Conservation (phyloP, 768 basidiomycete species). For the Russula sp. region DNA sequence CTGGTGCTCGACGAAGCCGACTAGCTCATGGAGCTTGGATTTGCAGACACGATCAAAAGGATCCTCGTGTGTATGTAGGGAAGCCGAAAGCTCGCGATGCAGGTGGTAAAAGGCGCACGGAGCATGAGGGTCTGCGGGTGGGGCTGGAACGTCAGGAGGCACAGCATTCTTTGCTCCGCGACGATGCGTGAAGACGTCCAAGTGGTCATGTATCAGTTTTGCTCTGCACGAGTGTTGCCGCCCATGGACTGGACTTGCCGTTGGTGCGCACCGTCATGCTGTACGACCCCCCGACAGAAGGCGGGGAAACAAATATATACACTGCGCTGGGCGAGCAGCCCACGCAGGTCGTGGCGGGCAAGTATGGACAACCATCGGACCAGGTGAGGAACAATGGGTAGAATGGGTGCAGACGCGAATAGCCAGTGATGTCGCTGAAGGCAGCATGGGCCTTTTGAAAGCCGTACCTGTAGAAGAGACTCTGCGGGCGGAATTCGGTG, state of each 20-base stretch:
- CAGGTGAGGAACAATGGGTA: conserved; percentile 85
- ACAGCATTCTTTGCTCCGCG: conserved; percentile 92
- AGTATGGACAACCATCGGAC: conserved; percentile 87
- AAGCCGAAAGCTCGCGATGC: conserved; percentile 59
- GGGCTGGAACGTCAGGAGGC: conserved; percentile 71
- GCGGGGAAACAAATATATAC: conserved; percentile 95
- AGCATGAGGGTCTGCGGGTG: conserved; percentile 72
- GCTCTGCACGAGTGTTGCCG: conserved; percentile 94
- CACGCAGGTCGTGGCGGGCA: conserved; percentile 94
- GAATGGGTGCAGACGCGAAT: conserved; percentile 84
- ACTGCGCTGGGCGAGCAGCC: conserved; percentile 94
- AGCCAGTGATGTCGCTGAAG: conserved; percentile 39
- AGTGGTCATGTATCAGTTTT: conserved; percentile 79
- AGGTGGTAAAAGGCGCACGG: conserved; percentile 59
- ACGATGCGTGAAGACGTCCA: conserved; percentile 95
- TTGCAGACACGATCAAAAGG: conserved; percentile 90
- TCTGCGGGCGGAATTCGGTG: conserved; percentile 78
- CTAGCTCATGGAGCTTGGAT: conserved; percentile 94
- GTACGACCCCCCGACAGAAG: conserved; percentile 96
- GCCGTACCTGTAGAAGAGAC: conserved; percentile 62
- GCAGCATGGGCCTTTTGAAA: conserved; percentile 43
- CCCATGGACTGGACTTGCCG: conserved; percentile 94
- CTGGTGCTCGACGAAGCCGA: conserved; percentile 96
- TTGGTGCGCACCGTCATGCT: conserved; percentile 92
- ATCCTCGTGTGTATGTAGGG: conserved; percentile 86